Evolutionary conservation across 768 basidiomycete genomes (phyloP).

Genomic region (Auricularia sp.): DNA sequence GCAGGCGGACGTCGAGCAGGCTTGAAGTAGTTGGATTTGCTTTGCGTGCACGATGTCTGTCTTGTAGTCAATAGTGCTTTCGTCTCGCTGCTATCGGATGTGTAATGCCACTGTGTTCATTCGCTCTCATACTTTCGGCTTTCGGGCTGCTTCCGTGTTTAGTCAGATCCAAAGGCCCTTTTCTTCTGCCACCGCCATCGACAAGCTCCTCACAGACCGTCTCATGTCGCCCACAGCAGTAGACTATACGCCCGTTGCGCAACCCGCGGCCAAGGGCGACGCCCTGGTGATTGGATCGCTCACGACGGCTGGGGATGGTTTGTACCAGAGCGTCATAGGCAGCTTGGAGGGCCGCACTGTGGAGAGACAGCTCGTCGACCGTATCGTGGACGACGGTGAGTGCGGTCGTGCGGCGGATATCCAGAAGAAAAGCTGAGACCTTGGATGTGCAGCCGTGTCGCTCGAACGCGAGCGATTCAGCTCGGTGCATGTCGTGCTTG

Average conservation of each 20-base stretch:
- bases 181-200: neutral
- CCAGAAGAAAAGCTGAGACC: too few relatives aligned
- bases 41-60: neutral
- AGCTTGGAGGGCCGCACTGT: conserved; percentile 44
- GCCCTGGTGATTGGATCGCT: conserved; percentile 72
- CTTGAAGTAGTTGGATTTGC: neutral
- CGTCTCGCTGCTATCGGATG: neutral
- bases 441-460: conserved; percentile 38
- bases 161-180: neutral
- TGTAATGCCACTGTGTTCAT: too few relatives aligned
- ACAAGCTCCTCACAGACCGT: neutral
- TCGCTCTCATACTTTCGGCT: too few relatives aligned
- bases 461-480: conserved; percentile 47
- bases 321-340: conserved; percentile 62
- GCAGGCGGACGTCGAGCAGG: neutral
- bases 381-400: conserved; percentile 72
- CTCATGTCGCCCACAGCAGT: conserved; percentile 9
- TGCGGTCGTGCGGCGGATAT: neutral
- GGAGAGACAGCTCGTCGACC: conserved; percentile 74
- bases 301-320: conserved; percentile 66
- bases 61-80: neutral
- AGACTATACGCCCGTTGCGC: conserved; percentile 12
- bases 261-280: neutral
- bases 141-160: neutral
- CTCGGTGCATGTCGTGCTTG: conserved; percentile 59